Evolutionary conservation across 768 basidiomycete species (phyloP), one percentile per base, ranked within the genome.

Genomic region (Galerina sulciceps): DNA sequence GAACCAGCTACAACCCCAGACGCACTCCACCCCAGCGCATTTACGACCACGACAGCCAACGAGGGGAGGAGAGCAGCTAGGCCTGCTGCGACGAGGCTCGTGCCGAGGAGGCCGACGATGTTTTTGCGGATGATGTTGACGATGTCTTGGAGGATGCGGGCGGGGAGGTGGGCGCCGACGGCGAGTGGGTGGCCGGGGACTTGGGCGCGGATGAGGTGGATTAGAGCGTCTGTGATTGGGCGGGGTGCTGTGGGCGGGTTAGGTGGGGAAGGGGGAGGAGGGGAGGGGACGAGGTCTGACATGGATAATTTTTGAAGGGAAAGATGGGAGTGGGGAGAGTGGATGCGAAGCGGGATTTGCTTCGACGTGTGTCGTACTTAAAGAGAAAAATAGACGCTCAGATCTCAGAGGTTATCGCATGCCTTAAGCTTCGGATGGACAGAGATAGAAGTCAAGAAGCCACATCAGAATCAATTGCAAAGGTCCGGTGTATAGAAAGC

Each of bases 1-100:
- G 20, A 10, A 65, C 64, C 64, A 51, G 51, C 53, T 15, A 53
- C 18, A 20, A 65, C 61, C 1, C 64, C 64, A 0, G 31, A 54
- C 13, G 42, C 34, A 1, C 61, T 65, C 20, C 61, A 65, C 0
- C 65, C 65, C 14, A 65, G 40, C 0, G 54, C 50, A 20, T 65
- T 61, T 31, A 65, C 55, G 4, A 59, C 6, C 2, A 55, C 55
- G 10, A 61, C 57, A 1, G 42, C n/a, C 4, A 65, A 38, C 4
- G 63, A 65, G 6, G 63, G 63, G 10, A 59, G 15, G 10, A 65
- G 49, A 6, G 49, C 52, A 0, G 40, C 49, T 11, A 61, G 6
- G 8, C 57, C 54, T 1, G 53, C 54, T 14, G 57, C 48, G 6
- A 43, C 15, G 10, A 64, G 42, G 9, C 17, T 38, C 1, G 40